Evolutionary conservation across 768 basidiomycete species (phyloP).

Genomic region (Dentipellis fragilis): DNA sequence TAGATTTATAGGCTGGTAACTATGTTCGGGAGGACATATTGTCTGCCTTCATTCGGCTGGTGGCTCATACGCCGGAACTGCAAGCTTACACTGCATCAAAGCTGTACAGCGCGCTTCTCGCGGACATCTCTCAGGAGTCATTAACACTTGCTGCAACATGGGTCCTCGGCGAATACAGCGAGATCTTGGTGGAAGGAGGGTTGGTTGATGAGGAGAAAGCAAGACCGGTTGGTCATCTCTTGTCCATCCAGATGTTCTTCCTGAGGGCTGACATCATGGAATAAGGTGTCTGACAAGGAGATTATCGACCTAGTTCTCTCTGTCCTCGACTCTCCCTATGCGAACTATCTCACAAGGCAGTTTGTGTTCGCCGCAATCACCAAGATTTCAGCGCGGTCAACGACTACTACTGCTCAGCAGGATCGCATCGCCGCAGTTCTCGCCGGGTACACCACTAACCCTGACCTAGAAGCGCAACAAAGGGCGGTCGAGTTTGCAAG

Average conservation of each 20-base stretch:
- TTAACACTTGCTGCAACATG: constrained; percentile 89
- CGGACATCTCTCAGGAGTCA: constrained; percentile 94
- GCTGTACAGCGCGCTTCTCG: constrained; percentile 76
- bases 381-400: constrained; percentile 79
- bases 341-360: constrained; percentile 84
- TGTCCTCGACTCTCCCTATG: constrained; percentile 87
- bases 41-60: constrained; percentile 89
- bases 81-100: constrained; percentile 93
- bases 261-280: not conserved
- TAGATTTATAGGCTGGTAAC: constrained; percentile 72
- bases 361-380: constrained; percentile 85
- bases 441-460: constrained; percentile 74
- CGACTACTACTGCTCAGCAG: constrained; percentile 56
- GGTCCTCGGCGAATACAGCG: constrained; percentile 95
- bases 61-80: constrained; percentile 93
- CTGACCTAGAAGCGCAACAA: constrained; percentile 92
- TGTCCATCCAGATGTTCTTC: not conserved
- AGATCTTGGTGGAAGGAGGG: constrained; percentile 79
- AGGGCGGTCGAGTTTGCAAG: constrained; percentile 91
- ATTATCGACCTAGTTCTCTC: constrained; percentile 80
- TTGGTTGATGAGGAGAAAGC: constrained; percentile 68
- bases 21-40: constrained; percentile 95
- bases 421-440: constrained; percentile 73
- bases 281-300: constrained; percentile 69
- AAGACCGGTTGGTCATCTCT: constrained; percentile 39